Conservation (phyloP, 2,329 filamentous ascomycete species). For the Calonectria leucothoes region DNA sequence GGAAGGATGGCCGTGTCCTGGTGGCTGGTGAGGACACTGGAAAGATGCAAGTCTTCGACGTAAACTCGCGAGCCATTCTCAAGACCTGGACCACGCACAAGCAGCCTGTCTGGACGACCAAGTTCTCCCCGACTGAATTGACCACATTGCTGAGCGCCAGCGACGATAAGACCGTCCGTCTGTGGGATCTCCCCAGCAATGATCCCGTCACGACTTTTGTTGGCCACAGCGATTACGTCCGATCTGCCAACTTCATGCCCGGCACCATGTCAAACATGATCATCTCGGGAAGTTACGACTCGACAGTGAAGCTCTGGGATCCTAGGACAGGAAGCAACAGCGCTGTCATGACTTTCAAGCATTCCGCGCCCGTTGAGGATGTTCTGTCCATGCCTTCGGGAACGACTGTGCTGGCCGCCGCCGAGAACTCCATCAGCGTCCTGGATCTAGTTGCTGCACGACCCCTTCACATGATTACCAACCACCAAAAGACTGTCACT, state of each 20-base stretch:
- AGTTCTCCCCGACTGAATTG: constrained; percentile 89
- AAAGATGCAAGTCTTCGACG: constrained; percentile 94
- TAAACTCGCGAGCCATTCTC: constrained; percentile 86
- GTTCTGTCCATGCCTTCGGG: constrained; percentile 90
- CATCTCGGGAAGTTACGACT: constrained; percentile 93
- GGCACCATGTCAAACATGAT: constrained; percentile 78
- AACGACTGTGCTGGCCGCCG: constrained; percentile 85
- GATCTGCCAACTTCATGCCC: constrained; percentile 87
- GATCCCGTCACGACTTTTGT: constrained; percentile 81
- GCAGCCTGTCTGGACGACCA: constrained; percentile 91
- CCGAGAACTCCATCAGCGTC: constrained; percentile 89
- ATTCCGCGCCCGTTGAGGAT: constrained; percentile 87
- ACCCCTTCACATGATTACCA: constrained; percentile 86
- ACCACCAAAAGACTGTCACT: constrained; percentile 98
- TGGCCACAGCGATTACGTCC: constrained; percentile 93
- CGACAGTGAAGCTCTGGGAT: constrained; percentile 95
- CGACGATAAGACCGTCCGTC: constrained; percentile 90
- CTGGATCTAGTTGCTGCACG: constrained; percentile 93
- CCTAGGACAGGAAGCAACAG: constrained; percentile 74
- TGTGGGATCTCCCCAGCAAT: constrained; percentile 93
- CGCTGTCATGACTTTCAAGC: constrained; percentile 93
- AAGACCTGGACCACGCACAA: constrained; percentile 96
- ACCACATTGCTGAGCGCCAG: constrained; percentile 90
- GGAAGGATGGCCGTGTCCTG: constrained; percentile 88
- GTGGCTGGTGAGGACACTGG: constrained; percentile 93